Evolutionary conservation across 495 filamentous ascomycete genomes (phyloP).

Genomic region (Aspergillus incahuasiensis): DNA sequence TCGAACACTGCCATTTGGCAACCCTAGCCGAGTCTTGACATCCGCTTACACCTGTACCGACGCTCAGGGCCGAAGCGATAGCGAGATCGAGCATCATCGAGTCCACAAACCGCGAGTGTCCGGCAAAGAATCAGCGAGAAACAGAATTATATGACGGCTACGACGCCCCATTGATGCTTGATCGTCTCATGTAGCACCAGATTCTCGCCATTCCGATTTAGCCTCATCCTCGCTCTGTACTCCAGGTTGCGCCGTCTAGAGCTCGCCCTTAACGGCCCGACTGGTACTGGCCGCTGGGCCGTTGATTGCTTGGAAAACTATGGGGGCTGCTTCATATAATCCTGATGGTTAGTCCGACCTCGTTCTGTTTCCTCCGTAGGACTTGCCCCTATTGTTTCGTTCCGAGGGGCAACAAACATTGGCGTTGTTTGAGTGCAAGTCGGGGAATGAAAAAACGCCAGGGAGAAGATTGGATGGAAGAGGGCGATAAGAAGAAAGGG

Average conservation of each 20-base stretch:
- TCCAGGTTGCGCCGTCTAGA: slow-evolving; percentile 26
- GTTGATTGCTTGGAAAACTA: slow-evolving; percentile 24
- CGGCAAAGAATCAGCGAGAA: neutral
- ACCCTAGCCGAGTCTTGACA: neutral
- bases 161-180: slow-evolving; percentile 8
- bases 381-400: neutral
- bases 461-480: neutral
- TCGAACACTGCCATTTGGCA: neutral
- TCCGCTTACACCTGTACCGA: neutral
- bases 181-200: slow-evolving; percentile 21
- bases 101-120: neutral
- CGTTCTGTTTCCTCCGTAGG: slow-evolving; percentile 17
- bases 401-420: neutral
- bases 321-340: slow-evolving; percentile 37
- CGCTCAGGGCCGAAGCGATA: neutral
- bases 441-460: neutral
- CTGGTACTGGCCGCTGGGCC: slow-evolving; percentile 19
- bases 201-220: slow-evolving; percentile 1
- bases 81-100: slow-evolving; percentile 4
- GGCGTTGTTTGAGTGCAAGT: neutral
- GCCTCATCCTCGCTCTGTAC: neutral
- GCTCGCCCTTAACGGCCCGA: slow-evolving; percentile 21
- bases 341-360: slow-evolving; percentile 38
- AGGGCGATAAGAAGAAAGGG: slow-evolving; percentile 5
- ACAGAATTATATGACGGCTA: slow-evolving; percentile 4